Percentiles rank a stretch among this genome's conserved stretches.
phyloP scores from a whole-genome alignment of 163 green algal species.

The Coccomyxa subellipsoidea region DNA sequence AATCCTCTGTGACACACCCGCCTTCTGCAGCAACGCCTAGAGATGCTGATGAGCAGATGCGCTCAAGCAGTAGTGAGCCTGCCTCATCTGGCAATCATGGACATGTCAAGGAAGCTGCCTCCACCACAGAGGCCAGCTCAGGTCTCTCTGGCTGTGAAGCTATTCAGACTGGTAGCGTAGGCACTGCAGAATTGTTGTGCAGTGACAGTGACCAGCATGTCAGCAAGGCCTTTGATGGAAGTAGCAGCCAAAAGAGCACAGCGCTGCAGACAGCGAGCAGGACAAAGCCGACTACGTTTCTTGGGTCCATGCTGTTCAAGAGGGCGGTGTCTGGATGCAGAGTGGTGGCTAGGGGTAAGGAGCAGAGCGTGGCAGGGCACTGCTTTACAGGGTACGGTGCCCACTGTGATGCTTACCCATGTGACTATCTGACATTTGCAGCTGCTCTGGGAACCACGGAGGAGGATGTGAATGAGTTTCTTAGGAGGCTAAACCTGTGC shows the following conservation, averaged over 20 bases:
- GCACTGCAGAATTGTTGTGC: neutral
- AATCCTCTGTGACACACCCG: neutral
- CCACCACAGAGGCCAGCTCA: neutral
- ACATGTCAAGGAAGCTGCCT: neutral
- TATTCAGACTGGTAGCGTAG: neutral
- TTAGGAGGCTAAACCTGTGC: constrained; percentile 22
- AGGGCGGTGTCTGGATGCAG: constrained; percentile 79
- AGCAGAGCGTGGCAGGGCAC: constrained; percentile 61
- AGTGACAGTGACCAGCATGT: neutral
- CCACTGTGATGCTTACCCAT: constrained; percentile 58
- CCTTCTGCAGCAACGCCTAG: neutral
- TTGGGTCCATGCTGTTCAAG: constrained; percentile 81
- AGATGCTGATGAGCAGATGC: neutral
- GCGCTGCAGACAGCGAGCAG: neutral
- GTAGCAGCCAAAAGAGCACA: too few relatives aligned
- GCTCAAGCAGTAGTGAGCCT: neutral
- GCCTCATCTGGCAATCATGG: neutral
- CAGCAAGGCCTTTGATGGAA: neutral
- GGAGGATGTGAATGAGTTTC: constrained; percentile 74
- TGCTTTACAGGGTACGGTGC: constrained; percentile 77
- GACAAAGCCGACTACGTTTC: constrained; percentile 22
- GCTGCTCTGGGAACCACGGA: constrained; percentile 71
- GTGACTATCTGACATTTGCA: constrained; percentile 81
- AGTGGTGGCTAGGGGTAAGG: constrained; percentile 65
- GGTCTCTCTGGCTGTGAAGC: neutral